Evolutionary conservation across 495 filamentous ascomycete species (phyloP), one percentile per base, ranked within the genome.

Genomic region (Penicillium robsamsonii): DNA sequence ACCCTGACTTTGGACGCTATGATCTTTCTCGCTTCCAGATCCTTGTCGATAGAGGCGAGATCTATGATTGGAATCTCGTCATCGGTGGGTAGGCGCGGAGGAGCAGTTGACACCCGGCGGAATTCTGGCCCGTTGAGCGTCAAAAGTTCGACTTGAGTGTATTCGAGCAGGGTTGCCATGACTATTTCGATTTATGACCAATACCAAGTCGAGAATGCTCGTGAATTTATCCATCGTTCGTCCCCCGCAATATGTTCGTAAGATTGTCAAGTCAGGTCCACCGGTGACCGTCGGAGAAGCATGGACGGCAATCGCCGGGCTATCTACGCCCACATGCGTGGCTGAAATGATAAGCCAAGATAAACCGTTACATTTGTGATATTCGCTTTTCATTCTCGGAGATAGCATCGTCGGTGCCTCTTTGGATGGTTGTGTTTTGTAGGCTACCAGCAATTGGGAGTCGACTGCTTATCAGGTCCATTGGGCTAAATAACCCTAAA

Each of bases 31-130:
- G 70, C 70, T 37, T 71, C 60, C 0, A 75, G 40, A 20, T 68
- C 59, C 1, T 69, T 71, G 55, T 76, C 70, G 41, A 82, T 70
- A n/a, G 57, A 55, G 1, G 64, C 48, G 5, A 82, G 65, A 55
- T 84, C 79, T 48, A 82, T 78, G 27, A 84, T 66, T 1, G 82
- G 82, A 47, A 86, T 82, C 63, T 84, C 82, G 30, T 83, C 79
- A 12, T 67, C 60, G 5, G 65, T 68, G 10, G 70, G 64, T 1
- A 33, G 51, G 2, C 70, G 61, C 4, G 70, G 68, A 17, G 66
- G 66, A 1, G 68, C 66, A 12, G 70, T 70, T 20, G 68, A 73
- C 6, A 73, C 70, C 12, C 66, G 64, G 5, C 70, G 70, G 50
- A 54, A 73, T 30, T 60, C 66, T 3, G 66, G 59, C 2, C 70